Base-by-base conservation (phyloP, 768 basidiomycete genomes). In the Clavulina sp. region DNA sequence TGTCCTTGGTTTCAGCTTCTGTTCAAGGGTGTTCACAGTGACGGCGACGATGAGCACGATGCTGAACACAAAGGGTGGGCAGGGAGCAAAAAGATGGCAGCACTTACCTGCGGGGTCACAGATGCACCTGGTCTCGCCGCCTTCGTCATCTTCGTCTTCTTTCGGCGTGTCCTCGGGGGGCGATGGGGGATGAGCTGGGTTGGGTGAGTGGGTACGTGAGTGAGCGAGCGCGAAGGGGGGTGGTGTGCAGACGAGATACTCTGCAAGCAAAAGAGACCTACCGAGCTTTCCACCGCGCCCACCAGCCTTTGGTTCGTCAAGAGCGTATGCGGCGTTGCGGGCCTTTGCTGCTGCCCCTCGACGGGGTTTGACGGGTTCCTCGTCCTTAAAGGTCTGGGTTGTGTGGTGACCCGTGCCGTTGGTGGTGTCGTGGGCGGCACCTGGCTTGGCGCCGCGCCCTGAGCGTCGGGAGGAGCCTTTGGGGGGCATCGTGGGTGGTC, bases 1-100 rank as follows among this genome's bases (percentile, higher is more conserved):
- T 86, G 41, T 68, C 69, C 49, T 84, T 86, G 62, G 43, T 46
- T 26, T 46, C 43, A 16, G 43, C 26, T 24, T 46, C 43, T 46
- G 43, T n/a, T n/a, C n/a, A n/a, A n/a, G n/a, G n/a, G n/a, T n/a
- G n/a, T n/a, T n/a, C n/a, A n/a, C n/a, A 82, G 80, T 49, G 19
- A 38, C 9, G 19, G 7, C 34, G 9, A 38, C 9, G 19, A 38
- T 7, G 34, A 38, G 34, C 24, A 33, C 16, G 28, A 29, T 18
- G 18, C 6, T 13, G 28, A 30, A 29, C 26, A 16, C 32, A 33
- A 30, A 18, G 26, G 24, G 16, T 7, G 28, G 9, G 48, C 7
- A 18, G 28, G 31, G 31, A 30, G 13, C 7, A 49, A 49, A 33
- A 33, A 30, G 29, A 16, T 29, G 29, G 24, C 7, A 26, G 48